Base-by-base conservation (phyloP, 129 eudicot genomes). In the Dittrichia graveolens region DNA sequence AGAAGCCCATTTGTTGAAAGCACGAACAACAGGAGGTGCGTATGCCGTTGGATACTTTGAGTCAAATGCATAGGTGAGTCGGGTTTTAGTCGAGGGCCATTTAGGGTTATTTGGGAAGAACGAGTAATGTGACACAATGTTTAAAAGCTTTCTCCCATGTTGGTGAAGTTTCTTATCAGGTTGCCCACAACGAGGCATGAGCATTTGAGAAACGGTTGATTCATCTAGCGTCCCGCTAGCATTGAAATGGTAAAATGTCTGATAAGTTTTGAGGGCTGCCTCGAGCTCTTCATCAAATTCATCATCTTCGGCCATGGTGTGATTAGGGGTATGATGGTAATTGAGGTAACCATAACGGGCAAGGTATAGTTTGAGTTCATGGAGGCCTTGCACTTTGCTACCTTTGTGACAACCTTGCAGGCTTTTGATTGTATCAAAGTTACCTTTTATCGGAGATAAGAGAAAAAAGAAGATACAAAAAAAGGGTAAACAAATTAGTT, bases 281-380 rank as follows among this genome's bases (percentile, higher is more conserved):
- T 52, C 65, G 3, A 74, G 65, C 50, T 74, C 72, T 50, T 74
- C 45, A 41, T 74, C 79, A 8, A 74, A 74, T 7, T 40, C 10
- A 1, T 74, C 37, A 3, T 67, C n/a, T 74, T 63, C 46, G 2
- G 4, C 3, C 6, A 13, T 50, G 7, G n/a, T 4, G 3, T 12
- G 3, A 13, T 63, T 8, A 40, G 43, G 31, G 45, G 34, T 18
- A 41, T 6, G 57, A 50, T 63, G 46, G 65, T 74, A 40, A 41
- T 63, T 42, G 13, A 74, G 45, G 72, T 74, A 74, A 43, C 79
- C 79, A 4, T 12, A 75, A 53, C 31, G 73, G 14, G 79, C 47
- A 43, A 75, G 79, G 41, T 75, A 75, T 50, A 41, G 56, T 63
- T 75, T 75, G 18, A 75, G 79, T 53, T 31, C 44, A 64, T 75